Conservation (phyloP, 2,329 filamentous ascomycete species). For the Aspergillus japonicus region DNA sequence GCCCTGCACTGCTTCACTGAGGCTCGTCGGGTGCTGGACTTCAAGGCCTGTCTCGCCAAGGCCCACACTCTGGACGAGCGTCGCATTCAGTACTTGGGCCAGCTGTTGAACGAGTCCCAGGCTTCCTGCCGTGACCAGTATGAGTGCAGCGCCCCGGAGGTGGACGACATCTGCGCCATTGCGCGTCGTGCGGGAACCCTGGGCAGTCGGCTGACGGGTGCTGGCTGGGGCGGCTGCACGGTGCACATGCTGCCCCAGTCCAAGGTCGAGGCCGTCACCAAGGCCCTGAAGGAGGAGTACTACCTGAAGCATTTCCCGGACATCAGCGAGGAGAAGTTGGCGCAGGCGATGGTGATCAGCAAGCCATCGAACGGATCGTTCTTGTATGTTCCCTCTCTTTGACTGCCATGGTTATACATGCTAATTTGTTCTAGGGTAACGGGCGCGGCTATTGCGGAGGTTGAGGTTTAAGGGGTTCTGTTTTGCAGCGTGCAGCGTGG, state of each 20-base stretch:
- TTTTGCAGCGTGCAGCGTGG: slow-evolving; percentile 2
- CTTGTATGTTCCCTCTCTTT: slow-evolving; percentile 33
- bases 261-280: slow-evolving; percentile 74
- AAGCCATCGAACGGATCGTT: slow-evolving; percentile 60
- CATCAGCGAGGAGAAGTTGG: slow-evolving; percentile 69
- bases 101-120: slow-evolving; percentile 86
- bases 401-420: not conserved
- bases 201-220: slow-evolving; percentile 83
- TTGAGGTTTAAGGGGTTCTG: slow-evolving; percentile 23
- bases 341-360: slow-evolving; percentile 81
- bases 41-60: slow-evolving; percentile 69
- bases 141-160: slow-evolving; percentile 87
- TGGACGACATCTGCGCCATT: slow-evolving; percentile 84
- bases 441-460: slow-evolving; percentile 38
- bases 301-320: slow-evolving; percentile 70
- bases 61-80: slow-evolving; percentile 58
- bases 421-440: slow-evolving; percentile 32
- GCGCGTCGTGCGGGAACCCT: slow-evolving; percentile 76
- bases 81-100: slow-evolving; percentile 72
- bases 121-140: slow-evolving; percentile 81
- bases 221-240: slow-evolving; percentile 94
- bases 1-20: slow-evolving; percentile 90
- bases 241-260: slow-evolving; percentile 87
- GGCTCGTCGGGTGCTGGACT: slow-evolving; percentile 79
- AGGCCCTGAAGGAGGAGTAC: slow-evolving; percentile 77